Conservation (phyloP, 2,329 filamentous ascomycete species). For the Aureobasidium pullulans region DNA sequence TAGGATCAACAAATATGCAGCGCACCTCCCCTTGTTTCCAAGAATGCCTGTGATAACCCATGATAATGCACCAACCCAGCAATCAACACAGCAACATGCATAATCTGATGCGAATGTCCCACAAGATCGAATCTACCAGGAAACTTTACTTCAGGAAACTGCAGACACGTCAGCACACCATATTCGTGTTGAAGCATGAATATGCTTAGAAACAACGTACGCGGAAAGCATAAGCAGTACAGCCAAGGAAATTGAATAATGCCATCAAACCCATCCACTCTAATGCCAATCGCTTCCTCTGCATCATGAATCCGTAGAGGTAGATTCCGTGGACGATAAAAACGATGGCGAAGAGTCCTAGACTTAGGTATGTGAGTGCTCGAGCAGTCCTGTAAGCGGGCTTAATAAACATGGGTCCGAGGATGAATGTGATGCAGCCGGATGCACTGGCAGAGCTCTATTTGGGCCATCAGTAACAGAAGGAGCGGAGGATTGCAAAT, state of each 20-base stretch:
- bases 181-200: too few relatives aligned
- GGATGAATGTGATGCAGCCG: slow-evolving; percentile 16
- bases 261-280: slow-evolving; percentile 18
- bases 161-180: neutral
- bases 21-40: neutral
- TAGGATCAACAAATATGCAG: too few relatives aligned
- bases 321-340: slow-evolving; percentile 17
- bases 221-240: slow-evolving; percentile 15
- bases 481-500: neutral
- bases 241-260: slow-evolving; percentile 15
- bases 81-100: slow-evolving; percentile 17
- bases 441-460: slow-evolving; percentile 12
- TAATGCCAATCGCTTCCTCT: slow-evolving; percentile 14
- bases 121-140: slow-evolving; percentile 17
- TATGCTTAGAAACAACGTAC: too few relatives aligned
- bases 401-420: slow-evolving; percentile 16
- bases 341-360: slow-evolving; percentile 16
- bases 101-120: slow-evolving; percentile 18
- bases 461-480: neutral
- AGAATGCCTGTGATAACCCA: slow-evolving; percentile 13
- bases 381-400: slow-evolving; percentile 14
- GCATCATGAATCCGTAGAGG: slow-evolving; percentile 15
- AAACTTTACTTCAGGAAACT: slow-evolving; percentile 16
- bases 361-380: slow-evolving; percentile 16
- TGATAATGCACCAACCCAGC: slow-evolving; percentile 17